These are phyloP conservation scores for Viola pubescens DNA, from an alignment of 441 rosid species.

Conservation along the genomic window DNA sequence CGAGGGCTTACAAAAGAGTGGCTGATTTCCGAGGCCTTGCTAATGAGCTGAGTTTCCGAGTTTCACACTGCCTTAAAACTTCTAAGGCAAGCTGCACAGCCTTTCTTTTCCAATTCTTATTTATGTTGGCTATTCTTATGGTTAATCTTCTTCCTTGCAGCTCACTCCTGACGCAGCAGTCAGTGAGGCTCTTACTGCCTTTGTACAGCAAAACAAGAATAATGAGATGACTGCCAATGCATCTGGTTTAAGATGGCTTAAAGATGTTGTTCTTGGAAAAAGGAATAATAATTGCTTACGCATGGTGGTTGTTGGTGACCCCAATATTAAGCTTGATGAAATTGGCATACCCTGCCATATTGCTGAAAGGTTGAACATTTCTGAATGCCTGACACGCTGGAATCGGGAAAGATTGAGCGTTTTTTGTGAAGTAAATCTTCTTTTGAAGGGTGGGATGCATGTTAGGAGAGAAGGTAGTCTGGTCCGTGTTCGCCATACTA, in stretches of 20 bases:
- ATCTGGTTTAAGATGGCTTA: constrained; percentile 83
- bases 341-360: constrained; percentile 76
- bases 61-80: constrained; percentile 65
- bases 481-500: constrained; percentile 33
- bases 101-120: constrained; percentile 15
- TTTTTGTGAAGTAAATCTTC: constrained; percentile 39
- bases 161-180: constrained; percentile 44
- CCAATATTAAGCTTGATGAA: constrained; percentile 65
- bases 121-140: constrained; percentile 11
- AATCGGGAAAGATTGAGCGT: constrained; percentile 54
- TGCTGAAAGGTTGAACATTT: constrained; percentile 70
- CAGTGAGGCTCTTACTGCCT: constrained; percentile 34
- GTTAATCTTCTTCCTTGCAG: constrained; percentile 34
- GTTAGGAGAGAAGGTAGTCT: constrained; percentile 57
- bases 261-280: constrained; percentile 88
- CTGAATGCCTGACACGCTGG: constrained; percentile 68
- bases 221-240: constrained; percentile 40
- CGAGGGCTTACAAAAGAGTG: constrained; percentile 66
- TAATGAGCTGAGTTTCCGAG: constrained; percentile 68
- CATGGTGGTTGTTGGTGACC: constrained; percentile 89
- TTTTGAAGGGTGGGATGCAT: constrained; percentile 56
- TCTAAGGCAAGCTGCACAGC: constrained; percentile 66
- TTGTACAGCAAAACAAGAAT: constrained; percentile 31
- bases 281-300: constrained; percentile 79
- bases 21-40: constrained; percentile 64